Evolutionary conservation across 2,329 filamentous ascomycete genomes (phyloP).

Genomic region (Venturia aucupariae): DNA sequence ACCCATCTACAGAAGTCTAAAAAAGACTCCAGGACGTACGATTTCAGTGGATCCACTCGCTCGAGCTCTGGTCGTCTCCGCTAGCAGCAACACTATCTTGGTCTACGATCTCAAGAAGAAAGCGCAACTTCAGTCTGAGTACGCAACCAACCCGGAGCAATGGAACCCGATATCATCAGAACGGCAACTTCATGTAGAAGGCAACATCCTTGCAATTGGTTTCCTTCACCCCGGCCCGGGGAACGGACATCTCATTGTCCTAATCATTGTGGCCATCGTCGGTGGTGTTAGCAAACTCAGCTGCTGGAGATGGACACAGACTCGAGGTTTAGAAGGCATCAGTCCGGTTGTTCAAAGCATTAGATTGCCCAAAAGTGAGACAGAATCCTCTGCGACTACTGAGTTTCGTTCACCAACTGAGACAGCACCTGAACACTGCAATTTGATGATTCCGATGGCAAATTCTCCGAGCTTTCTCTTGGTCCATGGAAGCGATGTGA

Average conservation of each 20-base stretch:
- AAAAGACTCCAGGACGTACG: conserved; percentile 52
- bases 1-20: conserved; percentile 44
- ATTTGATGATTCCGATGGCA: conserved; percentile 13
- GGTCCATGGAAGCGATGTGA: conserved; percentile 25
- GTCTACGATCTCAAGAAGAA: conserved; percentile 60
- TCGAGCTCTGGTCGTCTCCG: conserved; percentile 56
- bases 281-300: conserved; percentile 18
- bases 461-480: conserved; percentile 11
- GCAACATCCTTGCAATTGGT: conserved; percentile 75
- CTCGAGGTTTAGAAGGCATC: conserved; percentile 10
- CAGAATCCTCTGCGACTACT: conserved; percentile 1
- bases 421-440: conserved; percentile 9
- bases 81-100: conserved; percentile 60
- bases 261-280: conserved; percentile 31
- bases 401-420: conserved; percentile 8
- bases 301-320: conserved; percentile 43
- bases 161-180: conserved; percentile 53
- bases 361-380: conserved; percentile 5
- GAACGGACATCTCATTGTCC: conserved; percentile 62
- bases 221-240: conserved; percentile 66
- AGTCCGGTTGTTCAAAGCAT: conserved; percentile 2
- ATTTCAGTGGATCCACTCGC: conserved; percentile 69
- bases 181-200: conserved; percentile 43
- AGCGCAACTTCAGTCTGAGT: conserved; percentile 40
- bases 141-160: conserved; percentile 35